Conservation (phyloP, 2,329 filamentous ascomycete genomes). For the Coniosporium tulheliwenetii region DNA sequence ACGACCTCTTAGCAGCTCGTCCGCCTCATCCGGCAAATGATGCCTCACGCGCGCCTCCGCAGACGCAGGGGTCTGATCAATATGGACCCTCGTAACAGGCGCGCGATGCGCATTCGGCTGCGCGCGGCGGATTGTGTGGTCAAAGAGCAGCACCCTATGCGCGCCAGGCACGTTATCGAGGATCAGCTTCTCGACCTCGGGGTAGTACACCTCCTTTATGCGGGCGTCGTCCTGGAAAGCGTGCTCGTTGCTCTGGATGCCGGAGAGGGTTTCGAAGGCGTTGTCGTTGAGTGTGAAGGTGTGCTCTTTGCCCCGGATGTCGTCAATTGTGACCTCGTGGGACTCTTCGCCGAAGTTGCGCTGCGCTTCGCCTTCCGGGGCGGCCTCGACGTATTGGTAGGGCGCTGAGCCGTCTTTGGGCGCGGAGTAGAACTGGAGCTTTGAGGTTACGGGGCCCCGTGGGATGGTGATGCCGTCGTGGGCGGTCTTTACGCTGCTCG, state of each 20-base stretch:
- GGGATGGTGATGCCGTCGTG: slow-evolving; percentile 24
- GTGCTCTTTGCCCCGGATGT: slow-evolving; percentile 57
- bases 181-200: slow-evolving; percentile 62
- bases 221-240: slow-evolving; percentile 54
- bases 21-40: slow-evolving; percentile 54
- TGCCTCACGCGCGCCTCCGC: slow-evolving; percentile 50
- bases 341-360: slow-evolving; percentile 44
- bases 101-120: slow-evolving; percentile 41
- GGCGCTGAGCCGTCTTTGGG: slow-evolving; percentile 45
- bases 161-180: slow-evolving; percentile 51
- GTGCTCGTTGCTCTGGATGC: slow-evolving; percentile 36
- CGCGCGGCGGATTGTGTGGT: slow-evolving; percentile 71
- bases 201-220: slow-evolving; percentile 64
- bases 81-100: slow-evolving; percentile 61
- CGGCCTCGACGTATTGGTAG: slow-evolving; percentile 52
- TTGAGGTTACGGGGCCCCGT: slow-evolving; percentile 45
- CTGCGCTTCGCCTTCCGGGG: slow-evolving; percentile 43
- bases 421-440: slow-evolving; percentile 49
- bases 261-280: slow-evolving; percentile 53
- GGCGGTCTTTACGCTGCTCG: slow-evolving; percentile 10
- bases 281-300: slow-evolving; percentile 54
- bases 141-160: slow-evolving; percentile 58
- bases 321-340: slow-evolving; percentile 45
- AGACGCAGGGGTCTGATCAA: slow-evolving; percentile 62
- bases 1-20: slow-evolving; percentile 46